Evolutionary conservation across 768 basidiomycete genomes (phyloP).

Genomic region (Cystobasidiopsis lactophilus): DNA sequence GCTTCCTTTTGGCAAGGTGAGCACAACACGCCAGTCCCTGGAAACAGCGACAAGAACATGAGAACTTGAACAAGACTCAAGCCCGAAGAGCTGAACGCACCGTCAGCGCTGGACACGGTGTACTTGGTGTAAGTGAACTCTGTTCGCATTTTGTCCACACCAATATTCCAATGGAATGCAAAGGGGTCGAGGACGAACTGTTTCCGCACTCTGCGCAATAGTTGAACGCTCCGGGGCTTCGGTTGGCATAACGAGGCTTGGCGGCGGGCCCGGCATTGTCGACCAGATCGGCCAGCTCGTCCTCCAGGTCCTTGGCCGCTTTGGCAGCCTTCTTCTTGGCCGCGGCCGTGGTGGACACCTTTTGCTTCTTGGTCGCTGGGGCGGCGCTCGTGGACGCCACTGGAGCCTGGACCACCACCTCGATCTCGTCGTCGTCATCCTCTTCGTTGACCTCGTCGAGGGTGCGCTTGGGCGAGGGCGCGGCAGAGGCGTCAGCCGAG

Average conservation of each 20-base stretch:
- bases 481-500: not conserved
- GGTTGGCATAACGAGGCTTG: constrained; percentile 11
- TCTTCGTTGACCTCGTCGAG: not conserved
- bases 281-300: constrained; percentile 29
- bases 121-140: constrained; percentile 4
- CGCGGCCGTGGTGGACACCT: constrained; percentile 37
- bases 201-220: constrained; percentile 60
- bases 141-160: not conserved
- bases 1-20: constrained; percentile 53
- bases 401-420: not conserved
- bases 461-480: not conserved
- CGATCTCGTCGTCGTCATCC: not conserved
- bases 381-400: constrained; percentile 46
- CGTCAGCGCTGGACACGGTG: constrained; percentile 26
- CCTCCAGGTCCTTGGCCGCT: constrained; percentile 25
- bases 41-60: constrained; percentile 30
- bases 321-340: constrained; percentile 30
- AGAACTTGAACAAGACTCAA: not conserved
- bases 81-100: constrained; percentile 41
- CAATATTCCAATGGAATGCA: not conserved
- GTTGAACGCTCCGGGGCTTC: constrained; percentile 42
- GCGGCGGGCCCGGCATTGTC: constrained; percentile 45
- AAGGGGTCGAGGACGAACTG: constrained; percentile 37
- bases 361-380: constrained; percentile 34
- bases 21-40: constrained; percentile 72